Conservation (phyloP, 768 basidiomycete genomes). For the Auriculariales sp. region DNA sequence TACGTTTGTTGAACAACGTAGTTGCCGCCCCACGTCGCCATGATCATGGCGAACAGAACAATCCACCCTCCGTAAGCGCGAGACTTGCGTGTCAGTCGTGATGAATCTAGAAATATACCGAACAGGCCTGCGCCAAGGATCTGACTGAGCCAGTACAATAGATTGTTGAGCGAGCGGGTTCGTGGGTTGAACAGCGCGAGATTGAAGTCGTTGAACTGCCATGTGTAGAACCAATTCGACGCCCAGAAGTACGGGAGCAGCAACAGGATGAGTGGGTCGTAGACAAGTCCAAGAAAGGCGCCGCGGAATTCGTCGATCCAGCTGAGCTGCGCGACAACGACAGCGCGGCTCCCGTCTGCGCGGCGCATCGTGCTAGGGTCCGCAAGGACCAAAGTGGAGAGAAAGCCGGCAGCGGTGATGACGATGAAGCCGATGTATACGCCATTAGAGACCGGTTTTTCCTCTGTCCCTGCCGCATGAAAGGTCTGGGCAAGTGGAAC, state of each 20-base stretch:
- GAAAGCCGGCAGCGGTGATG: constrained; percentile 53
- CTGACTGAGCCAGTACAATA: constrained; percentile 70
- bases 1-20: constrained; percentile 27
- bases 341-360: constrained; percentile 57
- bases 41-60: constrained; percentile 28
- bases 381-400: constrained; percentile 55
- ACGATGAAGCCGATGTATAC: constrained; percentile 59
- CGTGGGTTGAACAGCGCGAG: constrained; percentile 70
- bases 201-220: constrained; percentile 76
- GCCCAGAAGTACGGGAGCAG: constrained; percentile 77
- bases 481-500: constrained; percentile 10
- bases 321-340: constrained; percentile 47
- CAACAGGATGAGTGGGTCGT: constrained; percentile 56
- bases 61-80: constrained; percentile 62
- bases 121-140: constrained; percentile 62
- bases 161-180: constrained; percentile 58
- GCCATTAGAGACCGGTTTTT: constrained; percentile 24
- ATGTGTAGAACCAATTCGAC: constrained; percentile 53
- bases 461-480: constrained; percentile 2
- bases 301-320: constrained; percentile 66
- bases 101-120: constrained; percentile 51
- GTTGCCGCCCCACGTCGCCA: neutral
- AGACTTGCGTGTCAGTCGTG: constrained; percentile 38
- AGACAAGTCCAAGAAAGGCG: constrained; percentile 49
- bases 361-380: constrained; percentile 60